Base-by-base conservation (phyloP, 495 filamentous ascomycete genomes). In the Jackrogersella minutella region DNA sequence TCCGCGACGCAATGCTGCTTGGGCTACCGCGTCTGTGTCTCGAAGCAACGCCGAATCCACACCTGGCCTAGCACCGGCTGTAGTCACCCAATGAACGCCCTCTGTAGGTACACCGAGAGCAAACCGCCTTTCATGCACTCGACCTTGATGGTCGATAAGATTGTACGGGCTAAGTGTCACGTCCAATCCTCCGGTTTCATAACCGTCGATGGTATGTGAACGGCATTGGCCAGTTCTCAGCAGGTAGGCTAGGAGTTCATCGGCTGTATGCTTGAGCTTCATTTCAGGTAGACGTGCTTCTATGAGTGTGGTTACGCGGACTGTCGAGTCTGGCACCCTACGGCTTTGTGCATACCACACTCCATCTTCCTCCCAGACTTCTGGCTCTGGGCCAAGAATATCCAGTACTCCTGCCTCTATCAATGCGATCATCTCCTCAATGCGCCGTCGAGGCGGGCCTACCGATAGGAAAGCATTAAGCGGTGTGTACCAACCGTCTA, bases 391-490 rank as follows among this genome's bases (percentile, higher is more conserved):
- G 10, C 41, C 41, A 14, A 46, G 41, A 26, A 46, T 6, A 26
- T 46, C 10, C 1, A 46, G 41, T 26, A 46, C 9, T 3, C 41
- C 41, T 26, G 41, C 41, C 41, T 46, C 41, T 8, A 46, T 46
- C 41, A 46, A n/a, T n/a, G 41, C 41, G 22, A 46, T 46, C 41
- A 46, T 46, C 10, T 46, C 8, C 41, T 46, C 21, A 21, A 46
- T 46, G 11, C 41, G 41, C 9, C n/a, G 1, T 26, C 41, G 21
- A n/a, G 41, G 41, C 9, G 41, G 41, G 11, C 41, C 41, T 24
- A 26, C n/a, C 8, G 41, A 46, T 26, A 46, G 19, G 21, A 46
- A 46, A 13, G 41, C 21, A 21, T 46, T 46, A 6, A 46, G 41
- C 8, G 41, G 8, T n/a, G 41, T 13, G 41, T 46, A 46, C 41